These are phyloP conservation scores for Phytophthora cactorum DNA, from an alignment of 352 stramenopile genomes.

Conservation along the genomic window DNA sequence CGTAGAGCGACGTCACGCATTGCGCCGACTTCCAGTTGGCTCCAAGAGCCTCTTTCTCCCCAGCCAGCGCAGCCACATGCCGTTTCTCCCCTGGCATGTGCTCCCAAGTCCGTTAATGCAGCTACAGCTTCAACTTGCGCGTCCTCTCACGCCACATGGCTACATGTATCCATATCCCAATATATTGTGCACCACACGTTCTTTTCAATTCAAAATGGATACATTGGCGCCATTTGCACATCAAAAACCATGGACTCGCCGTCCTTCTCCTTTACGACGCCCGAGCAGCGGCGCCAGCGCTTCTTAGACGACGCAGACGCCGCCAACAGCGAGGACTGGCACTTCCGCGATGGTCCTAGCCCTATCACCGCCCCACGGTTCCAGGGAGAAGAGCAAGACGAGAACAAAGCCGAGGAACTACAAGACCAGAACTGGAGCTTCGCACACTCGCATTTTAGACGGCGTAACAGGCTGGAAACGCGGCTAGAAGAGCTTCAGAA, in stretches of 20 bases:
- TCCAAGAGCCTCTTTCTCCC: slow-evolving; percentile 31
- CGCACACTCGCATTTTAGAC: slow-evolving; percentile 49
- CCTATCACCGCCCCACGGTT: slow-evolving; percentile 22
- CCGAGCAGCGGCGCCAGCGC: slow-evolving; percentile 18
- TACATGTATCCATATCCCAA: background rate
- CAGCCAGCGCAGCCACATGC: slow-evolving; percentile 10
- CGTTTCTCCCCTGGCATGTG: slow-evolving; percentile 27
- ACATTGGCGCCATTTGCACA: slow-evolving; percentile 6
- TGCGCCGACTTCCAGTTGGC: slow-evolving; percentile 77
- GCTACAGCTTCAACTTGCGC: slow-evolving; percentile 21
- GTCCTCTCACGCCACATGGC: slow-evolving; percentile 1
- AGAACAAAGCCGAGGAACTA: slow-evolving; percentile 15
- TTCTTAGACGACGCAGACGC: background rate
- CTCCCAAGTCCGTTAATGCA: slow-evolving; percentile 16
- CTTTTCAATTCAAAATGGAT: slow-evolving; percentile 8
- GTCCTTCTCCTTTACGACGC: slow-evolving; percentile 36
- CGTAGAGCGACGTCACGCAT: slow-evolving; percentile 79
- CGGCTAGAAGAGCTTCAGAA: slow-evolving; percentile 76
- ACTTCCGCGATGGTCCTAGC: slow-evolving; percentile 27
- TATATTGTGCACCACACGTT: background rate
- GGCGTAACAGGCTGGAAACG: slow-evolving; percentile 68
- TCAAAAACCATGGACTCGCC: slow-evolving; percentile 18
- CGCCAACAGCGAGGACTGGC: slow-evolving; percentile 24
- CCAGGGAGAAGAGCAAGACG: slow-evolving; percentile 23
- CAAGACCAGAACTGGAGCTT: slow-evolving; percentile 22